A percentile compares a stretch with the other conserved stretches of the same genome.
phyloP scores from a whole-genome alignment of 805 yeast species.

The Limtongozyma cylindracea region DNA sequence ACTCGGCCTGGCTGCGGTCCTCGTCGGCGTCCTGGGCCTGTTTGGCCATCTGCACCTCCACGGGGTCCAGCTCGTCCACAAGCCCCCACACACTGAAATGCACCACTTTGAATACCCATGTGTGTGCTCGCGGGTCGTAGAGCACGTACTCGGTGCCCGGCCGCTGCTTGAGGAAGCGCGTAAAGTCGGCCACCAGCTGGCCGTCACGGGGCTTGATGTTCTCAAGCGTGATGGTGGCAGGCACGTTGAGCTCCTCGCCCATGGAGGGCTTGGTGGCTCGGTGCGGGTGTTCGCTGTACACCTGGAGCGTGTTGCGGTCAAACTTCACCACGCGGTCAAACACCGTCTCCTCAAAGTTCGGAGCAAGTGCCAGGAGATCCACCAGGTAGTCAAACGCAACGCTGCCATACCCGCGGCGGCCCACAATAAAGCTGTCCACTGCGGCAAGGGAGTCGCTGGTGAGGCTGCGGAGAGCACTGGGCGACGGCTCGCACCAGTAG shows the following conservation, averaged over 20 bases:
- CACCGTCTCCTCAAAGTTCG: slow-evolving; percentile 15
- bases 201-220: slow-evolving; percentile 22
- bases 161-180: slow-evolving; percentile 20
- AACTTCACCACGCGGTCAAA: slow-evolving; percentile 14
- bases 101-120: slow-evolving; percentile 63
- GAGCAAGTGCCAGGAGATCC: slow-evolving; percentile 34
- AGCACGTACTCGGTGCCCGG: slow-evolving; percentile 60
- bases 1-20: no score
- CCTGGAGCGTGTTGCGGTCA: slow-evolving; percentile 24
- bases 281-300: slow-evolving; percentile 27
- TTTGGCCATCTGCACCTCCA: no score
- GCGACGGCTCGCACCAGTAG: slow-evolving; percentile 54
- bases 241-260: slow-evolving; percentile 53
- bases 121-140: slow-evolving; percentile 48
- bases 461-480: slow-evolving; percentile 17
- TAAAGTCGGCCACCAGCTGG: slow-evolving; percentile 18
- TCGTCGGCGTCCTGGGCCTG: no score
- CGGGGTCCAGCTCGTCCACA: no score
- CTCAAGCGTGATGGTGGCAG: slow-evolving; percentile 48
- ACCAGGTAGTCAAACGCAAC: slow-evolving; percentile 32
- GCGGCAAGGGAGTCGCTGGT: slow-evolving; percentile 20
- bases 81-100: slow-evolving; percentile 95
- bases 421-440: slow-evolving; percentile 37
- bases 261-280: slow-evolving; percentile 23
- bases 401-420: slow-evolving; percentile 47